Percentiles rank a stretch among this genome's conserved stretches.
phyloP scores from a whole-genome alignment of 495 filamentous ascomycete species.

The Penicillium psychrofluorescens region DNA sequence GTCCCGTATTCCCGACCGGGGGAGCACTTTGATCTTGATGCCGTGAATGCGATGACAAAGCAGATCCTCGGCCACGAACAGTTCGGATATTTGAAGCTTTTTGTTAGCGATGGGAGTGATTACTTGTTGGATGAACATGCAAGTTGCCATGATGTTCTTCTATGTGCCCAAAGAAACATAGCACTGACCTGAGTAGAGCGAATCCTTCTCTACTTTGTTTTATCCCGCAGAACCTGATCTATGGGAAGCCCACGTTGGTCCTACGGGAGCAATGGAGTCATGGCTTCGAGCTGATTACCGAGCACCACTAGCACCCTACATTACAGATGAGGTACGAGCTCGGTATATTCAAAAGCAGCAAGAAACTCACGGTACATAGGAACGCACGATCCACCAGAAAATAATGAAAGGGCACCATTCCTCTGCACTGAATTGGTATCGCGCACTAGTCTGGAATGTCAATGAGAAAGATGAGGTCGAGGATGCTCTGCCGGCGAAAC shows the following conservation, averaged over 20 bases:
- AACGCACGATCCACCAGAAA: conserved; percentile 14
- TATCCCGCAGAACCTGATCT: conserved; percentile 15
- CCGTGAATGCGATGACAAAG: conserved; percentile 14
- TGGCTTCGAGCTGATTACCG: conserved; percentile 14
- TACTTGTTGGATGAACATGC: conserved; percentile 21
- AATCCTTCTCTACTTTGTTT: conserved; percentile 18
- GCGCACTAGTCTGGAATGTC: conserved; percentile 17
- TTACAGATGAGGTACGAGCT: conserved; percentile 8
- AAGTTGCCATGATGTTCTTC: not conserved
- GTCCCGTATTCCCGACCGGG: conserved; percentile 17
- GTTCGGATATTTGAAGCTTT: conserved; percentile 23
- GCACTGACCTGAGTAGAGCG: conserved; percentile 3
- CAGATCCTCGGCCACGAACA: conserved; percentile 18
- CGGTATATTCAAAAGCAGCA: not conserved
- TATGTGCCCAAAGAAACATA: too few species aligned
- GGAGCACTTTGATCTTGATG: conserved; percentile 15
- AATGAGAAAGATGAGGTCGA: conserved; percentile 19
- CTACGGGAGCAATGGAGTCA: conserved; percentile 10
- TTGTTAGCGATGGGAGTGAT: conserved; percentile 11
- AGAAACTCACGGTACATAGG: not conserved
- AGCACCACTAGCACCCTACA: conserved; percentile 11
- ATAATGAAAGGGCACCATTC: conserved; percentile 18
- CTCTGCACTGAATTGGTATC: conserved; percentile 24
- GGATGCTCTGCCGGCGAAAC: conserved; percentile 1
- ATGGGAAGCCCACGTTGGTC: conserved; percentile 14